Evolutionary conservation across 495 filamentous ascomycete genomes (phyloP), one percentile per base, ranked within the genome.

Genomic region (Platismatia glauca): DNA sequence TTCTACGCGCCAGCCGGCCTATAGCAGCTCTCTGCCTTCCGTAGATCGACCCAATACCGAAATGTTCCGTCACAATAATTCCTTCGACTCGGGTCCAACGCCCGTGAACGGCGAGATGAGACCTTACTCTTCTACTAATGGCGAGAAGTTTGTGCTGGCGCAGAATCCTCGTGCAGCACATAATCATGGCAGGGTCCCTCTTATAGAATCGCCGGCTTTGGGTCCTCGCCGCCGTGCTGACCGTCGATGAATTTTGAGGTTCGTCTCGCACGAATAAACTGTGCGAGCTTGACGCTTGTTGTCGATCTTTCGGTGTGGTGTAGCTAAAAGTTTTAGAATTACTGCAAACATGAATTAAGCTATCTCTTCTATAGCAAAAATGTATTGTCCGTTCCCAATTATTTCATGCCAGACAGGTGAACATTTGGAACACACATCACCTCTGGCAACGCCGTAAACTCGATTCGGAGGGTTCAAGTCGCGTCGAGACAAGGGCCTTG

Each of bases 91-190:
- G 11, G 43, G 43, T 37, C 58, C 33, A 18, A 52, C 33, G 20
- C n/a, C 58, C 33, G 29, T 60, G 4, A 50, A 60, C 13, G 31
- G 58, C n/a, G 39, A 37, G 15, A 60, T 38, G 58, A 9, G 43
- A 16, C 43, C 43, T 18, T 52, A 27, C 58, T 52, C 43, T n/a
- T 60, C 58, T 37, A 50, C 43, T 7, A 15, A 35, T 15, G 33
- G 33, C 16, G 48, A 38, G 1, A 38, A 8, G 6, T 20, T 50
- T 27, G 13, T 60, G 41, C 4, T 60, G 41, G 33, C 44, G 37
- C 58, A 38, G 43, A 33, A 50, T 60, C 29, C n/a, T 38, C n/a
- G 31, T 52, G 44, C n/a, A 4, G 15, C 50, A 18, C 50, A 33
- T 20, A 53, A 7, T 9, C 50, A 16, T 50, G 33, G 18, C n/a